phyloP scores from a whole-genome alignment of 768 basidiomycete species.

The Leucocoprinus birnbaumii region DNA sequence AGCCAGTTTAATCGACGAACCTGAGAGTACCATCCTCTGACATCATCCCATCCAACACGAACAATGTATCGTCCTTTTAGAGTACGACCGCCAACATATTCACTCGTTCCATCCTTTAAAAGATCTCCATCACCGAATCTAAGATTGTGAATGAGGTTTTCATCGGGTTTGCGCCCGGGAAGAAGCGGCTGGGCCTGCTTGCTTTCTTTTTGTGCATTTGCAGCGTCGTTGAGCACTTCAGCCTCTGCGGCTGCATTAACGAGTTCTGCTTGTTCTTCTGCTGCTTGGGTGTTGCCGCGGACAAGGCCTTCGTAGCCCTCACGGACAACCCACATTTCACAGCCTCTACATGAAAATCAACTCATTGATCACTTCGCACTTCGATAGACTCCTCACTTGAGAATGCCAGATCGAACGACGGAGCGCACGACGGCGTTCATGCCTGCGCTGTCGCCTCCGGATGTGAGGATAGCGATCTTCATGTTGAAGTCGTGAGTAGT shows the following conservation, averaged over 20 bases:
- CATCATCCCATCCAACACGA: conserved; percentile 97
- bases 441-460: conserved; percentile 96
- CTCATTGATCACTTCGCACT: background rate
- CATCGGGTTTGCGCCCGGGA: conserved; percentile 24
- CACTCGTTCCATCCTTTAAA: conserved; percentile 79
- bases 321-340: conserved; percentile 93
- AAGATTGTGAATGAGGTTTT: conserved; percentile 61
- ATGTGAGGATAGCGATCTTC: conserved; percentile 94
- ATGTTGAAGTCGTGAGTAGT: conserved; percentile 33
- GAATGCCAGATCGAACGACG: conserved; percentile 89
- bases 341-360: conserved; percentile 57
- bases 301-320: conserved; percentile 99
- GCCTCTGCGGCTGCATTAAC: conserved; percentile 18
- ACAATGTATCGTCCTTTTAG: conserved; percentile 93
- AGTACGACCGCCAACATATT: conserved; percentile 62
- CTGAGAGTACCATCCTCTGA: conserved; percentile 91
- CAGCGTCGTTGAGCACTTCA: conserved; percentile 15
- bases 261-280: conserved; percentile 17
- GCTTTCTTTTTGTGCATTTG: conserved; percentile 20
- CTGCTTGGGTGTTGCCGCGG: conserved; percentile 67
- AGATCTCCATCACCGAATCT: conserved; percentile 81
- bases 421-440: conserved; percentile 96
- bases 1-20: conserved; percentile 34
- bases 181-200: conserved; percentile 11
- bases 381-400: conserved; percentile 55